Evolutionary conservation across 257 asterid genomes (phyloP).

Genomic region (Echium plantagineum): DNA sequence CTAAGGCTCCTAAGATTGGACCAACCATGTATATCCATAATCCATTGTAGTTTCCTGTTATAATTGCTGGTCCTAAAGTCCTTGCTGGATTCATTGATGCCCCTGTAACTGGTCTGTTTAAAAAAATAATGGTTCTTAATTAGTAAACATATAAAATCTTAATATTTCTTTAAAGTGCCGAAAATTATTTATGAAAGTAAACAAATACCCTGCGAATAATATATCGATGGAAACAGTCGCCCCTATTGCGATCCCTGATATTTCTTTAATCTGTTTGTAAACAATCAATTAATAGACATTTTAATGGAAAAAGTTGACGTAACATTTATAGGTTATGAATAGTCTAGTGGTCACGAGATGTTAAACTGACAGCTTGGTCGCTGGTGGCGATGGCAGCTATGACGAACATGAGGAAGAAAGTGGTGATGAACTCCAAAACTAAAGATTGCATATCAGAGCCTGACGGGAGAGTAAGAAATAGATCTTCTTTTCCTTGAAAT

Average conservation of each 20-base stretch:
- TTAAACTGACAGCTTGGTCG: conserved; percentile 22
- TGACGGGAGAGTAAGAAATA: conserved; percentile 16
- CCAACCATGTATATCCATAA: conserved; percentile 32
- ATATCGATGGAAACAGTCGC: conserved; percentile 16
- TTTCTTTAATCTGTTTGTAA: conserved; percentile 12
- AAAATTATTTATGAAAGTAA: too few relatives aligned
- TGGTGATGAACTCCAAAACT: conserved; percentile 24
- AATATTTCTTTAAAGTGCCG: too few relatives aligned
- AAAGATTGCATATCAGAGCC: conserved; percentile 25
- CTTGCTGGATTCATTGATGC: conserved; percentile 46
- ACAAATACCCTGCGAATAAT: conserved; percentile 23
- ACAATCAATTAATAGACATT: background rate
- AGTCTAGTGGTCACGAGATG: too few relatives aligned
- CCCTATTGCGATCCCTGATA: conserved; percentile 20
- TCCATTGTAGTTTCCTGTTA: conserved; percentile 17
- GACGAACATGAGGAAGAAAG: conserved; percentile 32
- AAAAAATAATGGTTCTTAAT: too few relatives aligned
- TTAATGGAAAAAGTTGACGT: background rate
- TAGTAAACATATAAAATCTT: background rate
- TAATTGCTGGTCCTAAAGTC: conserved; percentile 40
- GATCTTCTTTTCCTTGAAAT: conserved; percentile 14
- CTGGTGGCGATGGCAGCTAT: conserved; percentile 25
- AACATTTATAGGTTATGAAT: too few relatives aligned
- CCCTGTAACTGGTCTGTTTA: conserved; percentile 28
- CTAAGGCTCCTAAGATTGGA: conserved; percentile 26